These are phyloP conservation scores for Hippophae rhamnoides DNA, from an alignment of 306 rosid genomes.

Conservation along the genomic window DNA sequence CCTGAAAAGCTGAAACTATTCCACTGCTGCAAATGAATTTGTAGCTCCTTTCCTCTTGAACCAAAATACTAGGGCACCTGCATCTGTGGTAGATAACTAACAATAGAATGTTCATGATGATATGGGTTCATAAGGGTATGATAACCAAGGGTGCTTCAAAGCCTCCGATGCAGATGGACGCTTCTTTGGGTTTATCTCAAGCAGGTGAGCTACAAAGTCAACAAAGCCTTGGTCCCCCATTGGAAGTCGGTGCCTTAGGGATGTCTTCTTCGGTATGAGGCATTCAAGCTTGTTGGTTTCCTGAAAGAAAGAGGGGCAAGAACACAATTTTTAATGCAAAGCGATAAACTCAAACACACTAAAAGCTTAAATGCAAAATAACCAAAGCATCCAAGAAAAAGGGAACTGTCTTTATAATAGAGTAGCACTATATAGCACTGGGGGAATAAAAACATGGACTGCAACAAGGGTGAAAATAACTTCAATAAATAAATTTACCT, in stretches of 20 bases:
- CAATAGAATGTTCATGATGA: slow-evolving; percentile 45
- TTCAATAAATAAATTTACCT: no score
- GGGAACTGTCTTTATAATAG: neutral
- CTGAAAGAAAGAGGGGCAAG: slow-evolving; percentile 30
- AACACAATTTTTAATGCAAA: slow-evolving; percentile 7
- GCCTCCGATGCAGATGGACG: slow-evolving; percentile 96
- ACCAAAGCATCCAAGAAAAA: neutral
- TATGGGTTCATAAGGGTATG: slow-evolving; percentile 93
- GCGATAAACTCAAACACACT: neutral
- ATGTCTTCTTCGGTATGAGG: slow-evolving; percentile 91
- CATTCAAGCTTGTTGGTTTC: slow-evolving; percentile 85
- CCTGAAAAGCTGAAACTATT: neutral
- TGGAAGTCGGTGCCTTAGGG: slow-evolving; percentile 89
- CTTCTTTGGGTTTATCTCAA: slow-evolving; percentile 83
- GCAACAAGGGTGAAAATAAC: no score
- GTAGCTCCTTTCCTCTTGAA: slow-evolving; percentile 28
- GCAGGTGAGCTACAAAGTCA: slow-evolving; percentile 77
- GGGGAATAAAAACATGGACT: no score
- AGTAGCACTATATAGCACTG: no score
- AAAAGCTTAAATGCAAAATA: neutral
- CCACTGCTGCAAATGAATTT: no score
- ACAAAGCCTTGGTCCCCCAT: slow-evolving; percentile 99
- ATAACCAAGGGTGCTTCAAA: slow-evolving; percentile 93
- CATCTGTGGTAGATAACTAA: slow-evolving; percentile 4
- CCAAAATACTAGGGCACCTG: slow-evolving; percentile 25